phyloP scores from a whole-genome alignment of 306 rosid species.

The Prosopis cineraria region DNA sequence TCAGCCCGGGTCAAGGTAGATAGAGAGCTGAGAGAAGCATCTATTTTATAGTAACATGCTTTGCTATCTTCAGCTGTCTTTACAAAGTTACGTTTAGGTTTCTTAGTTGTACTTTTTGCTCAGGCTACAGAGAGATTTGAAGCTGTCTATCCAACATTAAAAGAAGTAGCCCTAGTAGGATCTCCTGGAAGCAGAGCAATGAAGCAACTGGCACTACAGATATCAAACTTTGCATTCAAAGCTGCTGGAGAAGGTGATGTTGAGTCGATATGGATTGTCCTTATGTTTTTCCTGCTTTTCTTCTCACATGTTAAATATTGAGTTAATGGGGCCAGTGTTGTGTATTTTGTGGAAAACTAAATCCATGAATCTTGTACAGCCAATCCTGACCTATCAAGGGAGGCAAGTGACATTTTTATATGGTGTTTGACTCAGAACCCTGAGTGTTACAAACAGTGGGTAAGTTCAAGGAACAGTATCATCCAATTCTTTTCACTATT shows the following conservation, averaged over 20 bases:
- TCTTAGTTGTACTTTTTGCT: slow-evolving; percentile 18
- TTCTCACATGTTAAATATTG: background rate
- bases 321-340: slow-evolving; percentile 5
- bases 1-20: slow-evolving; percentile 50
- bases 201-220: slow-evolving; percentile 51
- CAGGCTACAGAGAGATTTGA: slow-evolving; percentile 53
- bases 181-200: slow-evolving; percentile 49
- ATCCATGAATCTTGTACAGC: slow-evolving; percentile 41
- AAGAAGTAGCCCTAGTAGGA: slow-evolving; percentile 54
- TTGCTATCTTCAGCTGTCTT: slow-evolving; percentile 4
- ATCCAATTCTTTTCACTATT: background rate
- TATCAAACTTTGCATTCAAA: slow-evolving; percentile 40
- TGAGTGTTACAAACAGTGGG: slow-evolving; percentile 59
- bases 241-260: slow-evolving; percentile 53
- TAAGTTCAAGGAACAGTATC: slow-evolving; percentile 31
- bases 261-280: background rate
- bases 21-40: background rate
- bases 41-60: slow-evolving; percentile 9
- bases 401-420: slow-evolving; percentile 47
- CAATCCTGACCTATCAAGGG: slow-evolving; percentile 47
- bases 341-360: slow-evolving; percentile 32
- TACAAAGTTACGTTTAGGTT: slow-evolving; percentile 15
- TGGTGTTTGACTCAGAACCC: slow-evolving; percentile 61
- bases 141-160: slow-evolving; percentile 49
- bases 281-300: background rate